phyloP scores from a whole-genome alignment of 495 filamentous ascomycete genomes.

The Arthonia radiata region DNA sequence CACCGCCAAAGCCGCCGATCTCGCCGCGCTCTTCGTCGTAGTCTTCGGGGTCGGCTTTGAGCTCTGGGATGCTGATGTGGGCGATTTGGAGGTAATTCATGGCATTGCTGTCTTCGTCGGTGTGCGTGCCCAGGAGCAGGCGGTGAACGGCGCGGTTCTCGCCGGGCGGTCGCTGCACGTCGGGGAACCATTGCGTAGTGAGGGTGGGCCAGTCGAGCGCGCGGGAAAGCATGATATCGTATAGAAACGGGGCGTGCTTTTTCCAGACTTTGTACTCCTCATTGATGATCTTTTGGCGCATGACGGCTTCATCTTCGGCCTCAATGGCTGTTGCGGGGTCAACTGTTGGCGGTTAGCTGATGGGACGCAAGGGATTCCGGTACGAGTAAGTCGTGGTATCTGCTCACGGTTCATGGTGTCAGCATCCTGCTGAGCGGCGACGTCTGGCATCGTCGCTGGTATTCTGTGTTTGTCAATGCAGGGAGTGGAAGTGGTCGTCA shows the following conservation, averaged over 20 bases:
- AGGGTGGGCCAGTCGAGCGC: conserved; percentile 96
- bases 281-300: not conserved
- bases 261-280: conserved; percentile 96
- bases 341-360: no score
- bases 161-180: conserved; percentile 60
- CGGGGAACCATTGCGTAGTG: conserved; percentile 94
- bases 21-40: conserved; percentile 84
- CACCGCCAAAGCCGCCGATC: conserved; percentile 64
- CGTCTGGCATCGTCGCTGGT: not conserved
- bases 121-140: conserved; percentile 84
- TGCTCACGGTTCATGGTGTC: not conserved
- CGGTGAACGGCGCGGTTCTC: conserved; percentile 78
- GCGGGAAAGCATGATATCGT: conserved; percentile 83
- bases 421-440: not conserved
- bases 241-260: conserved; percentile 96
- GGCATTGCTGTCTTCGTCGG: conserved; percentile 55
- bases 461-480: not conserved
- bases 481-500: not conserved
- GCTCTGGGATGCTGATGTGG: conserved; percentile 70
- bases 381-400: not conserved
- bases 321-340: no score
- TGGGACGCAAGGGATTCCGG: no score
- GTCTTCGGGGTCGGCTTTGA: conserved; percentile 42
- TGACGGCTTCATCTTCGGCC: not conserved
- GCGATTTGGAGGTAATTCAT: conserved; percentile 92